A percentile compares a stretch with the other conserved stretches of the same genome.
These are phyloP conservation scores for Infundibulicybe gibba DNA, from an alignment of 768 basidiomycete species.

Conservation along the genomic window DNA sequence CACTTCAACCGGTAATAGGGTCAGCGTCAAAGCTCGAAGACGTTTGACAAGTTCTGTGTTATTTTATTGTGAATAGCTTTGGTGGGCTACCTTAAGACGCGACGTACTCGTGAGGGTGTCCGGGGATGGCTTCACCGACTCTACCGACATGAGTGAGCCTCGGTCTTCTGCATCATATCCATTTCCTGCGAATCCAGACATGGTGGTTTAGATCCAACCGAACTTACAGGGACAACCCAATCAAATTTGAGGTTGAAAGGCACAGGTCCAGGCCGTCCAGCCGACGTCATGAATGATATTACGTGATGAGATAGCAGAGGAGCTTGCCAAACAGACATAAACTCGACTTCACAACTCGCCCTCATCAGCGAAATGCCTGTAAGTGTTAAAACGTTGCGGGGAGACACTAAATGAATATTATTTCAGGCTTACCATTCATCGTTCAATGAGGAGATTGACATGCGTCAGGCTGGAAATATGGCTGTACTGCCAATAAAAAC, in stretches of 20 bases:
- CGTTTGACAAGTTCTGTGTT: slow-evolving; percentile 74
- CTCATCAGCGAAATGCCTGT: slow-evolving; percentile 44
- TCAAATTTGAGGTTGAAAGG: too few relatives aligned
- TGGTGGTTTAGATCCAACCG: slow-evolving; percentile 13
- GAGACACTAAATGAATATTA: not conserved
- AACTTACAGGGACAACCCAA: too few relatives aligned
- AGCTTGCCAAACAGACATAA: not conserved
- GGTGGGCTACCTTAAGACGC: not conserved
- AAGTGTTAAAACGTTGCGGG: slow-evolving; percentile 19
- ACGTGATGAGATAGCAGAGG: not conserved
- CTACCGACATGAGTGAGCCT: slow-evolving; percentile 38
- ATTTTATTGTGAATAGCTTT: not conserved
- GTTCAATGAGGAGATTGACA: slow-evolving; percentile 82
- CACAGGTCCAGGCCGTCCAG: too few relatives aligned
- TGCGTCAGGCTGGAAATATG: slow-evolving; percentile 85
- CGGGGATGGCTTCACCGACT: slow-evolving; percentile 55
- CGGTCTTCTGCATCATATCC: slow-evolving; percentile 36
- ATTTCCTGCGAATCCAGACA: slow-evolving; percentile 25
- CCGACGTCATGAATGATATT: not conserved
- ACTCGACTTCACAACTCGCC: slow-evolving; percentile 15
- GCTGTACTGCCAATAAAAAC: slow-evolving; percentile 89
- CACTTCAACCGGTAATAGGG: slow-evolving; percentile 80
- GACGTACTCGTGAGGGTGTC: slow-evolving; percentile 73
- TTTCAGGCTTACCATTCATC: slow-evolving; percentile 92
- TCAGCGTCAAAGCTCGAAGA: slow-evolving; percentile 70